These are phyloP conservation scores for Ricinus communis DNA, from an alignment of 345 rosid species.

Conservation along the genomic window DNA sequence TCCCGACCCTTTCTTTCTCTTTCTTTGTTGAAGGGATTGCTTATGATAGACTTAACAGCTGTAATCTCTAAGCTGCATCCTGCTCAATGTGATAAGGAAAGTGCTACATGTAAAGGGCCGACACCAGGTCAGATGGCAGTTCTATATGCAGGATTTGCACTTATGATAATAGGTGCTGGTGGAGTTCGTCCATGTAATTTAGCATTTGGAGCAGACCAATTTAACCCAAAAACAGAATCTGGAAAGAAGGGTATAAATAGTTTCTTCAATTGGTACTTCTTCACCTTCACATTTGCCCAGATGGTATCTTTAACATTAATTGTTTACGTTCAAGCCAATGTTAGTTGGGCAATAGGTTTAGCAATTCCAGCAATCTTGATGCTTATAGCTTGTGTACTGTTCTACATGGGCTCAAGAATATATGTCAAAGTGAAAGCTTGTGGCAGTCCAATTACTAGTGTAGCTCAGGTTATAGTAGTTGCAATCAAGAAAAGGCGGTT, in stretches of 20 bases:
- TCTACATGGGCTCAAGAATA: constrained; percentile 22
- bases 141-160: constrained; percentile 13
- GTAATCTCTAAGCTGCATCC: constrained; percentile 22
- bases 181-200: constrained; percentile 18
- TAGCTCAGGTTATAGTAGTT: constrained; percentile 20
- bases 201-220: constrained; percentile 16
- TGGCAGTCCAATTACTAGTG: constrained; percentile 25
- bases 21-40: constrained; percentile 13
- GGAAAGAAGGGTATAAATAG: constrained; percentile 25
- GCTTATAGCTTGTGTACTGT: constrained; percentile 19
- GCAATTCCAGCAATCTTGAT: constrained; percentile 25
- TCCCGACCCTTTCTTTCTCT: not conserved
- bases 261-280: constrained; percentile 33
- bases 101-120: constrained; percentile 14
- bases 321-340: constrained; percentile 24
- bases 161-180: constrained; percentile 22
- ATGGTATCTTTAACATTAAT: constrained; percentile 19
- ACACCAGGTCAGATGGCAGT: constrained; percentile 21
- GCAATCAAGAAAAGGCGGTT: constrained; percentile 26
- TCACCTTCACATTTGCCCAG: constrained; percentile 26
- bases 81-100: not conserved
- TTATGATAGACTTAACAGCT: constrained; percentile 21
- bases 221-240: constrained; percentile 14
- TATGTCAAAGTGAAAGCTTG: constrained; percentile 28
- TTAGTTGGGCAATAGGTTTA: constrained; percentile 29